A percentile compares a stretch with the other conserved stretches of the same genome.
Conservation (phyloP, 345 rosid genomes). For the Eucalyptus erythrocorys region DNA sequence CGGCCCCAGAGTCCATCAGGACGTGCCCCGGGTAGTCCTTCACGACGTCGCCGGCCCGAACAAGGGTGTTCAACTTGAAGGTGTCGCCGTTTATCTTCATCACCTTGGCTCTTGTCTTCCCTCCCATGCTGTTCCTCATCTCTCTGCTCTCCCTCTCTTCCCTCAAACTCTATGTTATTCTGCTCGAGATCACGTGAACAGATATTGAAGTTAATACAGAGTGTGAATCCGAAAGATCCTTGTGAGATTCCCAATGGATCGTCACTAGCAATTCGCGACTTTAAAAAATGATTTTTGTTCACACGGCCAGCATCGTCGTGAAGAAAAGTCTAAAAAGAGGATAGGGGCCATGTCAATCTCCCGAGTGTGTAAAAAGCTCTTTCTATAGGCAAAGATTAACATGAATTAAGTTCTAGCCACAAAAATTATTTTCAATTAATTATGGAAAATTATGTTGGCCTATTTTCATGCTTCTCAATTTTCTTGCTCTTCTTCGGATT, state of each 20-base stretch:
- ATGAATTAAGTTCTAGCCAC: not conserved
- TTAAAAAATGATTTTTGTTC: not conserved
- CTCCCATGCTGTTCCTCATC: constrained; percentile 73
- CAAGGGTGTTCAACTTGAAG: constrained; percentile 55
- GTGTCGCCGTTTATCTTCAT: constrained; percentile 88
- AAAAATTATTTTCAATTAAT: not conserved
- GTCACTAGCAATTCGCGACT: not conserved
- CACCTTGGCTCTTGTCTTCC: constrained; percentile 45
- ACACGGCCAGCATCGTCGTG: not conserved
- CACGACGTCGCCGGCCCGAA: constrained; percentile 40
- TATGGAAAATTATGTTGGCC: not conserved
- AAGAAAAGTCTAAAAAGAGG: not conserved
- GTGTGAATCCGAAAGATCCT: not conserved
- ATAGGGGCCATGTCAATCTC: not conserved
- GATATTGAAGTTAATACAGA: not conserved
- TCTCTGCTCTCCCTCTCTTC: not conserved
- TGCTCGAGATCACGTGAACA: not conserved
- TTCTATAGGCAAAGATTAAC: too few relatives aligned
- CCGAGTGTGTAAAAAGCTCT: not conserved
- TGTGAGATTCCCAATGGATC: not conserved
- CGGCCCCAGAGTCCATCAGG: constrained; percentile 64
- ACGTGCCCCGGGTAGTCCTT: constrained; percentile 72
- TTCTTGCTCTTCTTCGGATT: not conserved
- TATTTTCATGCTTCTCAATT: not conserved
- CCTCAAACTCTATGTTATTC: not conserved